These are phyloP conservation scores for Daldinia caldariorum DNA, from an alignment of 495 filamentous ascomycete genomes.

Conservation along the genomic window DNA sequence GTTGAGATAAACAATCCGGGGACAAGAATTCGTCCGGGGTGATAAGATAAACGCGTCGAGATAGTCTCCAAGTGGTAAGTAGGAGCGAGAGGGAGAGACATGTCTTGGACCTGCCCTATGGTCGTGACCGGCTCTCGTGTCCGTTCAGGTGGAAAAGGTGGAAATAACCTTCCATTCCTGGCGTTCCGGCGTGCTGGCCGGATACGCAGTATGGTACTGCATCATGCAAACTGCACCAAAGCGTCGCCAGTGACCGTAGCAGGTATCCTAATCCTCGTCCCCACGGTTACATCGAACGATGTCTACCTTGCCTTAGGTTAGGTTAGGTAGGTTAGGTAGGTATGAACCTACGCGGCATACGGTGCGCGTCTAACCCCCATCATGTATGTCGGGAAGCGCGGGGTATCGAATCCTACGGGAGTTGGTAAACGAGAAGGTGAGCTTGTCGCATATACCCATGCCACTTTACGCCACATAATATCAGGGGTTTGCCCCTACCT, in stretches of 20 bases:
- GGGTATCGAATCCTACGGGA: conserved; percentile 32
- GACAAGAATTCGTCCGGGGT: conserved; percentile 19
- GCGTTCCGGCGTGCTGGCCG: conserved; percentile 26
- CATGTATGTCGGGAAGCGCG: conserved; percentile 29
- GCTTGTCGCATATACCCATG: not conserved
- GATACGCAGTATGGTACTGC: conserved; percentile 23
- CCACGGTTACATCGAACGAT: conserved; percentile 43
- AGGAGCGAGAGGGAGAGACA: conserved; percentile 25
- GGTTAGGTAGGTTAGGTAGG: too few relatives aligned
- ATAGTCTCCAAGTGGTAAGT: conserved; percentile 30
- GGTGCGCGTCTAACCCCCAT: conserved; percentile 15
- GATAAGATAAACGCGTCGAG: conserved; percentile 28
- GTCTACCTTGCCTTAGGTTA: not conserved
- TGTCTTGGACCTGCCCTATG: conserved; percentile 35
- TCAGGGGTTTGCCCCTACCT: not conserved
- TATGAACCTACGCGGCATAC: conserved; percentile 2
- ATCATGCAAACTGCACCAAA: conserved; percentile 36
- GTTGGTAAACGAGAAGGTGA: not conserved
- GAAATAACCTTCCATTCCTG: conserved; percentile 42
- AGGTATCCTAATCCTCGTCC: conserved; percentile 29
- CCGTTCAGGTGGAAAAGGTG: conserved; percentile 15
- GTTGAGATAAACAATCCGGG: conserved; percentile 13
- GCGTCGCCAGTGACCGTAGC: conserved; percentile 33
- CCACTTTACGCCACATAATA: not conserved
- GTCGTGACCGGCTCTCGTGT: conserved; percentile 37